Base-by-base conservation (phyloP, 495 filamentous ascomycete species). In the Aspergillus conjunctus region DNA sequence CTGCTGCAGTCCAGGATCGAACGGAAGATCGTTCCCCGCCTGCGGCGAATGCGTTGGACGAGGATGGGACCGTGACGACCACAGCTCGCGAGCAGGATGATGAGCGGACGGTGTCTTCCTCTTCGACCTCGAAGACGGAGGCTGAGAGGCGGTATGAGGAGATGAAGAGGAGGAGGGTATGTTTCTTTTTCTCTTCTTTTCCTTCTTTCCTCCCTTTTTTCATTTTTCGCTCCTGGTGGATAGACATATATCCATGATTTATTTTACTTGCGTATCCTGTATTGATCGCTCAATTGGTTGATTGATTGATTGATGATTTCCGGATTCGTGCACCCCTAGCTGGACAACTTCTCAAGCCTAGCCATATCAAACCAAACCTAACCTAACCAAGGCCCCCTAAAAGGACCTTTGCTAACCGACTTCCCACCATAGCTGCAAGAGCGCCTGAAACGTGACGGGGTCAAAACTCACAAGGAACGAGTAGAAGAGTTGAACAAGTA, bases 401-500 rank as follows among this genome's bases (percentile, higher is more conserved):
- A 20, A 18, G 21, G 32, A 58, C 18, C 41, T 54, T 26, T 30
- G 46, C 57, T 52, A 52, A 59, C n/a, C n/a, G n/a, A n/a, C 26
- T 10, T 33, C 7, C 30, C 46, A 21, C 31, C 10, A 67, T 50
- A 67, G 70, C 55, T 69, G 43, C 81, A 85, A 65, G 89, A 98
- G 73, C 82, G 92, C 37, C 79, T 96, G 32, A 85, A 90, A 71
- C 82, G 88, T 30, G 91, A 92, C 66, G 90, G 92, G 22, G 80
- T 90, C 66, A 98, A 98, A 82, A 95, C 92, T 43, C 94, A 98
- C 69, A 98, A 98, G 73, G 88, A 98, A 80, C 87, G 90, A 2
- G 94, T 98, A 45, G 92, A 98, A 73, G 92, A 96, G 72, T 79
- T 97, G 62, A 98, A 98, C 72, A 90, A 91, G 68, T 96, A 97